Evolutionary conservation across 768 basidiomycete species (phyloP).

Genomic region (Tylopilus vinaceipallidus): DNA sequence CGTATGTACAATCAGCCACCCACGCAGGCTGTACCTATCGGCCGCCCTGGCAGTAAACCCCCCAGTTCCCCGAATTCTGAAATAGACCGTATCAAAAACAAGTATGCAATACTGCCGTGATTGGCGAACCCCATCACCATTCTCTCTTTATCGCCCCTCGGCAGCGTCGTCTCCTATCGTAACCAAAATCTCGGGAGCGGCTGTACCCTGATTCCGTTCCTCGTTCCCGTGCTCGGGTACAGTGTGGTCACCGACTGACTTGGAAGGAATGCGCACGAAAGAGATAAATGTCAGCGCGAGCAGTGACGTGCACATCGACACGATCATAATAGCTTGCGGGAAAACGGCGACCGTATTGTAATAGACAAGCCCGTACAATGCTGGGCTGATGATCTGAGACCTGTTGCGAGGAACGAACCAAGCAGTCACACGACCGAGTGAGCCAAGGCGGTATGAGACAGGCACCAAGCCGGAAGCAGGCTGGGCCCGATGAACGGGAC

Average conservation of each 20-base stretch:
- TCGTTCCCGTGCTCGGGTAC: not conserved
- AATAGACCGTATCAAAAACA: not conserved
- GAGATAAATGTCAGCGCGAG: slow-evolving; percentile 45
- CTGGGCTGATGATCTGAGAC: slow-evolving; percentile 67
- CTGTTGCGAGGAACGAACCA: slow-evolving; percentile 33
- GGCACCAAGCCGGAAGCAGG: not conserved
- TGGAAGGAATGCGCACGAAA: slow-evolving; percentile 43
- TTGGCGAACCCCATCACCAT: not conserved
- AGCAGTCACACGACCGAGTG: not conserved
- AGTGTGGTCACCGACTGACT: not conserved
- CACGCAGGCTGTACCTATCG: too few species aligned
- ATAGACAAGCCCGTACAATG: slow-evolving; percentile 70
- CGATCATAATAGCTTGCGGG: slow-evolving; percentile 68
- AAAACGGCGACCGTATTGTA: slow-evolving; percentile 66
- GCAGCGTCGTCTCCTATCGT: slow-evolving; percentile 1
- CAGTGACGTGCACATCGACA: slow-evolving; percentile 41
- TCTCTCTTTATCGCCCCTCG: slow-evolving; percentile 4
- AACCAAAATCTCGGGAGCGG: not conserved
- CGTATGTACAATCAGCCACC: not conserved
- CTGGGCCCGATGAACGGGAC: not conserved
- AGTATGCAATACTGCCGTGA: not conserved
- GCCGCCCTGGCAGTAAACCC: too few species aligned
- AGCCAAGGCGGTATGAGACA: not conserved
- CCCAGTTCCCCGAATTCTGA: not conserved
- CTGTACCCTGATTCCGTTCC: not conserved